These are phyloP conservation scores for Pelargonium cotyledonis DNA, from an alignment of 441 rosid species.

Conservation along the genomic window DNA sequence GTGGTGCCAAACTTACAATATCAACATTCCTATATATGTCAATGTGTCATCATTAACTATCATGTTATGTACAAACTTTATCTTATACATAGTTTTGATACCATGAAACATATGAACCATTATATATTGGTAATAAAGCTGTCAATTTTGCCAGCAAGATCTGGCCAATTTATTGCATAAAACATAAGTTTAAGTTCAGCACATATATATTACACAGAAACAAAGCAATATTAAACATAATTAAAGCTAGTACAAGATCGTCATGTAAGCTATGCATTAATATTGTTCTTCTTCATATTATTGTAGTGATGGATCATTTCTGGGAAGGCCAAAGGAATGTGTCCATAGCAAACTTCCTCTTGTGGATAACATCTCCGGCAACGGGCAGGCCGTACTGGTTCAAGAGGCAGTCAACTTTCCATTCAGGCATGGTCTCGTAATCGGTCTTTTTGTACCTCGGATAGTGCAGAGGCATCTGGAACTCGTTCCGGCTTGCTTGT, in stretches of 20 bases:
- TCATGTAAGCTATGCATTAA: neutral
- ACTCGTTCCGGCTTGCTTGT: constrained; percentile 19
- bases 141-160: too few species aligned
- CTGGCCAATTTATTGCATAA: neutral
- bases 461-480: constrained; percentile 57
- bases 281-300: neutral
- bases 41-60: neutral
- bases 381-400: constrained; percentile 44
- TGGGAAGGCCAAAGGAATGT: constrained; percentile 55
- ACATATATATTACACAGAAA: neutral
- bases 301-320: constrained; percentile 13
- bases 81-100: too few species aligned
- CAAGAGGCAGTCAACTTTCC: constrained; percentile 50
- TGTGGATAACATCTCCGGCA: constrained; percentile 41
- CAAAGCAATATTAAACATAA: neutral
- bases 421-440: constrained; percentile 51
- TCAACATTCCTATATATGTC: neutral
- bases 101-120: too few species aligned
- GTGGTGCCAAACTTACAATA: neutral
- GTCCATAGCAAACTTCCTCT: constrained; percentile 56
- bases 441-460: constrained; percentile 40
- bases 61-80: neutral
- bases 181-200: constrained; percentile 1
- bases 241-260: neutral
- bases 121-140: too few species aligned